Percentiles rank a stretch among this genome's conserved stretches.
Evolutionary conservation across 2,329 filamentous ascomycete species (phyloP).

Genomic region (Alternaria atra): DNA sequence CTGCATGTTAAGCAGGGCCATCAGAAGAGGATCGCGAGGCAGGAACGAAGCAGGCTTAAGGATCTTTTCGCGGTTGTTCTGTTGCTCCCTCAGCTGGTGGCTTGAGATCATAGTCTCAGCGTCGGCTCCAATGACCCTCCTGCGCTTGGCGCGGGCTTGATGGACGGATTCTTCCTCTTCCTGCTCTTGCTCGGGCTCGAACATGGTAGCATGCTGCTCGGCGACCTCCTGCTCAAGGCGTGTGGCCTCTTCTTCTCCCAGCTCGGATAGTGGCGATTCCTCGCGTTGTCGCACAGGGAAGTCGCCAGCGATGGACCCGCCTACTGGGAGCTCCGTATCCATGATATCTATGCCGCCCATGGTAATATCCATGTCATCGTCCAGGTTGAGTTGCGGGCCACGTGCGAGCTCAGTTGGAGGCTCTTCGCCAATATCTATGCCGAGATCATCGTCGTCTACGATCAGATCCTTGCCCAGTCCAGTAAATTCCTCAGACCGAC

Average conservation of each 20-base stretch:
- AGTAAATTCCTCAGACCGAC: constrained; percentile 45
- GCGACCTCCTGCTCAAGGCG: constrained; percentile 71
- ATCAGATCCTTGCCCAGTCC: constrained; percentile 62
- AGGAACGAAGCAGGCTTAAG: constrained; percentile 83
- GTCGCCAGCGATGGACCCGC: constrained; percentile 55
- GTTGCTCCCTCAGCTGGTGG: constrained; percentile 83
- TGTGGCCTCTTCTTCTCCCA: constrained; percentile 60
- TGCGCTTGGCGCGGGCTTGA: constrained; percentile 77
- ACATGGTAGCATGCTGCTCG: constrained; percentile 49
- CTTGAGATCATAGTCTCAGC: constrained; percentile 79
- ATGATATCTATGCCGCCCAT: constrained; percentile 57
- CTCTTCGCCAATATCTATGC: constrained; percentile 51
- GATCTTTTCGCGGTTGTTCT: constrained; percentile 85
- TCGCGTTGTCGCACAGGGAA: constrained; percentile 57
- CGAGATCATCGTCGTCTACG: constrained; percentile 65
- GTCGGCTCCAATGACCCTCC: constrained; percentile 85
- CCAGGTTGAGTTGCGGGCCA: constrained; percentile 37
- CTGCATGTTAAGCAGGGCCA: constrained; percentile 91
- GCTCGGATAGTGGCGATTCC: constrained; percentile 64
- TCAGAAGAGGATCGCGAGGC: constrained; percentile 83
- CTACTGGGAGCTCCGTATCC: constrained; percentile 50
- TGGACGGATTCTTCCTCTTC: constrained; percentile 64
- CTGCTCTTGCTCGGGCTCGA: constrained; percentile 62
- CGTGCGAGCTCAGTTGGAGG: constrained; percentile 34
- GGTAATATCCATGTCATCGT: constrained; percentile 52